Percentiles rank a stretch among this genome's conserved stretches.
Evolutionary conservation across 2,329 filamentous ascomycete species (phyloP).

Genomic region (Paramyrothecium sp.): DNA sequence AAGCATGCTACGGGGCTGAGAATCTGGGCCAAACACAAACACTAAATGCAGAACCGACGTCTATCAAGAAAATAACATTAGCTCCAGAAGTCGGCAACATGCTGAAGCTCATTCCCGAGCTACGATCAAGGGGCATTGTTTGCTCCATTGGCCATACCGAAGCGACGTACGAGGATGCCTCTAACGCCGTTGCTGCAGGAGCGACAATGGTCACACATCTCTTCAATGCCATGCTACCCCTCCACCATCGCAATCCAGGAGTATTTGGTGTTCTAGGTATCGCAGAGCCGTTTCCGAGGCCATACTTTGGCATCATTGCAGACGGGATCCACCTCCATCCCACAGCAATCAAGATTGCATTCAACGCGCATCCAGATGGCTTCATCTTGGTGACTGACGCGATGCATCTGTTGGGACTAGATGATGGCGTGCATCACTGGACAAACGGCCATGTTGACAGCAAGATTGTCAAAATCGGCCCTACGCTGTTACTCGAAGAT

Average conservation of each 20-base stretch:
- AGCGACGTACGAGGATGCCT: constrained; percentile 80
- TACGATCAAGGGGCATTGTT: constrained; percentile 65
- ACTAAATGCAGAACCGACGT: constrained; percentile 31
- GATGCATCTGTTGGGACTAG: constrained; percentile 82
- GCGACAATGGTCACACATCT: constrained; percentile 90
- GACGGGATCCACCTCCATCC: constrained; percentile 91
- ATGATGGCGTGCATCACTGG: constrained; percentile 84
- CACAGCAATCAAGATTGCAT: constrained; percentile 85
- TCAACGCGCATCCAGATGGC: constrained; percentile 79
- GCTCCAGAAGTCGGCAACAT: constrained; percentile 79
- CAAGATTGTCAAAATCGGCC: constrained; percentile 67
- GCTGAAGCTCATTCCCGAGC: constrained; percentile 63
- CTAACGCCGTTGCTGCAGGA: constrained; percentile 67
- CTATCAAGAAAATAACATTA: constrained; percentile 79
- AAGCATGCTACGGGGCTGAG: constrained; percentile 67
- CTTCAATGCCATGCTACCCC: constrained; percentile 90
- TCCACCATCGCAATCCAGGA: constrained; percentile 88
- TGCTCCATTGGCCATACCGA: constrained; percentile 86
- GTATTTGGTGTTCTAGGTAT: constrained; percentile 83
- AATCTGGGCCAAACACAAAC: constrained; percentile 60
- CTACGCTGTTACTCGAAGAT: constrained; percentile 72
- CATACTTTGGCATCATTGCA: constrained; percentile 85
- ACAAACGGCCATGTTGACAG: constrained; percentile 66
- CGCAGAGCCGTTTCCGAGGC: constrained; percentile 55
- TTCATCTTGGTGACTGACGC: constrained; percentile 90